phyloP scores from a whole-genome alignment of 306 rosid genomes.

The Cyamopsis tetragonoloba region DNA sequence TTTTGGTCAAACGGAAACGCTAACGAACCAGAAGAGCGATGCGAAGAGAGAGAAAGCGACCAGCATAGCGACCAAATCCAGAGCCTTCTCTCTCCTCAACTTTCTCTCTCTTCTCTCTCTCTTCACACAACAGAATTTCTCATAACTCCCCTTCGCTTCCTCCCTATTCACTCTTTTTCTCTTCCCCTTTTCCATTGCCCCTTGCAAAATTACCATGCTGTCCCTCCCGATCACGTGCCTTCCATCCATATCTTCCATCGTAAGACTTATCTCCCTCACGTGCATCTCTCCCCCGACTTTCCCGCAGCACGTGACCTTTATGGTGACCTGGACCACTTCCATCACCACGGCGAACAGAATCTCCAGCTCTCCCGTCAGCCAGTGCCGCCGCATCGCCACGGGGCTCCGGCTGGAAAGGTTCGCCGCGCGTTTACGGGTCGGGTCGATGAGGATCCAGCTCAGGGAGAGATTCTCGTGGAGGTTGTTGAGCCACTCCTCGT shows the following conservation, averaged over 20 bases:
- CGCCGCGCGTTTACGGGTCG: slow-evolving; percentile 45
- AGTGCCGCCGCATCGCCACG: slow-evolving; percentile 49
- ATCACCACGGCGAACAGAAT: slow-evolving; percentile 42
- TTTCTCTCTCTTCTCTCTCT: slow-evolving; percentile 38
- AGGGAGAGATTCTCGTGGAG: slow-evolving; percentile 46
- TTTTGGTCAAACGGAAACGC: not conserved
- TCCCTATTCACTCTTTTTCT: slow-evolving; percentile 31
- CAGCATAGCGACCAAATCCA: slow-evolving; percentile 47
- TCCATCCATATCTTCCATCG: slow-evolving; percentile 67
- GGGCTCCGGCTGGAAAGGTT: slow-evolving; percentile 64
- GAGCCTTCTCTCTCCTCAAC: slow-evolving; percentile 41
- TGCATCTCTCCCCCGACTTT: slow-evolving; percentile 49
- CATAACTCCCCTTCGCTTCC: slow-evolving; percentile 40
- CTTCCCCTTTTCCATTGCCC: slow-evolving; percentile 47
- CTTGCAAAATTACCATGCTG: slow-evolving; percentile 48
- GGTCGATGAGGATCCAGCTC: slow-evolving; percentile 82
- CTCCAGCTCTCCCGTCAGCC: slow-evolving; percentile 62
- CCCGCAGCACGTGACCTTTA: slow-evolving; percentile 64
- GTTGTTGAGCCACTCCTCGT: slow-evolving; percentile 33
- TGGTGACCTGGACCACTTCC: slow-evolving; percentile 42
- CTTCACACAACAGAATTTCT: slow-evolving; percentile 35
- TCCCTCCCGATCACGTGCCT: slow-evolving; percentile 61
- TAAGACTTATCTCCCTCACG: slow-evolving; percentile 65
- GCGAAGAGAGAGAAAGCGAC: slow-evolving; percentile 38
- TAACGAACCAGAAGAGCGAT: slow-evolving; percentile 36